These are phyloP conservation scores for Datura wrightii DNA, from an alignment of 257 asterid genomes.

Conservation along the genomic window DNA sequence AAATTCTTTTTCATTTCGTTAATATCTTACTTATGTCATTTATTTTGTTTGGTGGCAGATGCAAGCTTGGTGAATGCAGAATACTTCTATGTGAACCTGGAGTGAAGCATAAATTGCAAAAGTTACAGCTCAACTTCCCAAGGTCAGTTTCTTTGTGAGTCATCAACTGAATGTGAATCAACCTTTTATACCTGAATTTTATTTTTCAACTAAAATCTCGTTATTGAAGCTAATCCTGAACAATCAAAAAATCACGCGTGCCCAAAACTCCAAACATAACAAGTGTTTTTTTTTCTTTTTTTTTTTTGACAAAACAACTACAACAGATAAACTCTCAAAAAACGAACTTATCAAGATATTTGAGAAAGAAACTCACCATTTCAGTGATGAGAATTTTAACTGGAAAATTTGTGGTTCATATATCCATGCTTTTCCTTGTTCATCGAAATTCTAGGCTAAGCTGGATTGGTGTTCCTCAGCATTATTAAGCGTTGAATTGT, in stretches of 20 bases:
- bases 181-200: background rate
- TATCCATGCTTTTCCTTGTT: background rate
- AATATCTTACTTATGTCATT: slow-evolving; percentile 5
- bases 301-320: too few species aligned
- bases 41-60: slow-evolving; percentile 51
- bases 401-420: background rate
- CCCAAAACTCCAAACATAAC: background rate
- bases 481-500: background rate
- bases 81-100: slow-evolving; percentile 79
- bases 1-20: background rate
- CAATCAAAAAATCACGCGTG: background rate
- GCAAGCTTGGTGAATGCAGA: slow-evolving; percentile 98
- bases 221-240: background rate
- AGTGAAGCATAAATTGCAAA: slow-evolving; percentile 82
- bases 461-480: background rate
- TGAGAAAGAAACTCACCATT: background rate
- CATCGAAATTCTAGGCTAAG: background rate
- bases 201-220: background rate
- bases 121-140: slow-evolving; percentile 93
- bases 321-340: background rate
- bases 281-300: too few species aligned
- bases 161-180: background rate
- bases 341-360: background rate
- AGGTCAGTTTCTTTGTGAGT: slow-evolving; percentile 55
- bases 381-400: background rate